phyloP scores from a whole-genome alignment of 2,329 filamentous ascomycete species.

The Trichoderma lentiforme region DNA sequence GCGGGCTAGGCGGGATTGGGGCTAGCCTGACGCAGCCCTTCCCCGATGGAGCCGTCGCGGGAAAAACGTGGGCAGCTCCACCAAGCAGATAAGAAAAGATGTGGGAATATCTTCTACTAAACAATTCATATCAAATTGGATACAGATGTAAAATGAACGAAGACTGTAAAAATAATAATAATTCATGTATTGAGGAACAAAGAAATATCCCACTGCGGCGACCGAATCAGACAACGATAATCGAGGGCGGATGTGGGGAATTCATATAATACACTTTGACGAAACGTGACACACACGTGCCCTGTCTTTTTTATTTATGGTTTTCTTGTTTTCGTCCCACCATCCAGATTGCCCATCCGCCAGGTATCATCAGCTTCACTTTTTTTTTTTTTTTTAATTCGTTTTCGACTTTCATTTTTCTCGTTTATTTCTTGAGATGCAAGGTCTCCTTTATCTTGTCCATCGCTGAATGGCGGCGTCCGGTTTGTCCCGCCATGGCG shows the following conservation, averaged over 20 bases:
- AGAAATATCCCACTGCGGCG: not conserved
- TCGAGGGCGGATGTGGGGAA: not conserved
- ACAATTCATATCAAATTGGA: not conserved
- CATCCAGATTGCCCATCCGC: not conserved
- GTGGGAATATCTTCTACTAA: not conserved
- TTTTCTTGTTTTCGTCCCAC: not conserved
- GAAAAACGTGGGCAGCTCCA: constrained; percentile 14
- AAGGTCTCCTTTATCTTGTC: constrained; percentile 19
- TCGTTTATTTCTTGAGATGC: constrained; percentile 17
- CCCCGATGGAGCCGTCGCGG: constrained; percentile 5
- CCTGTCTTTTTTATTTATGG: not conserved
- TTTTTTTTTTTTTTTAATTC: not conserved
- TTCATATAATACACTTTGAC: not conserved
- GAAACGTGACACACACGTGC: not conserved
- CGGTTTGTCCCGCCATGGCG: not conserved
- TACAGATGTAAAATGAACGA: not conserved
- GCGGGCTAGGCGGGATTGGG: not conserved
- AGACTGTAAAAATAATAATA: not conserved
- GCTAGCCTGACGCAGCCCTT: not conserved
- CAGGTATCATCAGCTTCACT: not conserved
- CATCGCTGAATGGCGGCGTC: constrained; percentile 11
- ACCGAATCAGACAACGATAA: not conserved
- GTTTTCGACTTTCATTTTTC: not conserved
- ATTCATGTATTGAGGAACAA: not conserved
- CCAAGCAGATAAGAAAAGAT: not conserved